Conservation (phyloP, 441 rosid species). For the Gossypium schwendimanii region DNA sequence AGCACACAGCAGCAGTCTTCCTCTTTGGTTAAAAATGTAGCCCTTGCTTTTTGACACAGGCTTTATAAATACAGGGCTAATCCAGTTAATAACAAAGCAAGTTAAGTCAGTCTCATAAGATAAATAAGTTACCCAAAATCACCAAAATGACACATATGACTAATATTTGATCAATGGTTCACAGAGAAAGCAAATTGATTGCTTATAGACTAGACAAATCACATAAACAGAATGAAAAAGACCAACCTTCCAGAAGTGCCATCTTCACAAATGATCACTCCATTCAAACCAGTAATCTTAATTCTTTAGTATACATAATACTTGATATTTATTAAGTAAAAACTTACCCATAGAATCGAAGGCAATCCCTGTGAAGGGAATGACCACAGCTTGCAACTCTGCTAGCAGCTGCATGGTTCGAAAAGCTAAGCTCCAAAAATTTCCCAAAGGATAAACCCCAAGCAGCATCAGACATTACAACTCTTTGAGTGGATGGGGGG, state of each 20-base stretch:
- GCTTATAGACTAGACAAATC: neutral
- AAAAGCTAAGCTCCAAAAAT: slow-evolving; percentile 79
- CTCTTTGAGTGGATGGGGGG: slow-evolving; percentile 74
- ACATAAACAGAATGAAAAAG: neutral
- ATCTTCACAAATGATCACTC: slow-evolving; percentile 1
- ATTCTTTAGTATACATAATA: neutral
- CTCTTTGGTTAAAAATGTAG: neutral
- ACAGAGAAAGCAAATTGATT: neutral
- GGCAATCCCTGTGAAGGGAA: slow-evolving; percentile 83
- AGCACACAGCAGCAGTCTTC: neutral
- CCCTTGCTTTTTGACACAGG: neutral
- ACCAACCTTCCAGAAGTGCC: slow-evolving; percentile 2
- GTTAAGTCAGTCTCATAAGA: neutral
- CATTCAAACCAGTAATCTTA: neutral
- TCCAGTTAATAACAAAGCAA: neutral
- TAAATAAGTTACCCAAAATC: neutral
- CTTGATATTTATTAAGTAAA: slow-evolving; percentile 11
- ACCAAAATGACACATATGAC: neutral
- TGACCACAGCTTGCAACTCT: slow-evolving; percentile 83
- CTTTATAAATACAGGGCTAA: neutral
- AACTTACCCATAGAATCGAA: slow-evolving; percentile 74
- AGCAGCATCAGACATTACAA: slow-evolving; percentile 80
- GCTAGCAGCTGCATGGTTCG: slow-evolving; percentile 81
- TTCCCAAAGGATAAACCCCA: slow-evolving; percentile 79
- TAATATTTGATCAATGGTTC: neutral